Conservation (phyloP, 441 rosid species). For the Arabidopsis lyrata region DNA sequence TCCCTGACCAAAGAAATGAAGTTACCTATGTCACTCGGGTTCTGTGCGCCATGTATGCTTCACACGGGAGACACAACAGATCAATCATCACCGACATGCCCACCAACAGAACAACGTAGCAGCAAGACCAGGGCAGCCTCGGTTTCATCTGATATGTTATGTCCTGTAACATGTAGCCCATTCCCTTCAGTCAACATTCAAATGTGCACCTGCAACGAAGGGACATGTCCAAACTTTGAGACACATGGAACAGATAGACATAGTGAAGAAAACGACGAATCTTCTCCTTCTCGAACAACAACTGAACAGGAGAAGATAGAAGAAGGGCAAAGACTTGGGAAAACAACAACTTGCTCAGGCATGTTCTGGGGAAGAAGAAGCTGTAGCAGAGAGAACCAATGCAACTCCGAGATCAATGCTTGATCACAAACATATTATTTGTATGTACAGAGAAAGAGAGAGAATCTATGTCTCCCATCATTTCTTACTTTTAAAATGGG, state of each 20-base stretch:
- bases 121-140: constrained; percentile 72
- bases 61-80: constrained; percentile 65
- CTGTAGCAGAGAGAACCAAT: constrained; percentile 96
- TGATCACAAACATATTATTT: constrained; percentile 23
- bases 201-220: constrained; percentile 83
- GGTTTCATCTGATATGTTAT: constrained; percentile 82
- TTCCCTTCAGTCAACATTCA: constrained; percentile 91
- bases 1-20: constrained; percentile 69
- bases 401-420: constrained; percentile 95
- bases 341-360: constrained; percentile 84
- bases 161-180: constrained; percentile 94
- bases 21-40: constrained; percentile 76
- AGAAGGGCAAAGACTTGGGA: constrained; percentile 79
- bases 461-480: constrained; percentile 20
- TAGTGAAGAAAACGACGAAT: constrained; percentile 53
- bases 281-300: constrained; percentile 54
- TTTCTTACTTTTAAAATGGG: constrained; percentile 29
- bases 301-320: constrained; percentile 72
- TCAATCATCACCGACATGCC: constrained; percentile 61
- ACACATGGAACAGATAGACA: constrained; percentile 53
- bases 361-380: constrained; percentile 99
- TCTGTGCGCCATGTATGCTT: constrained; percentile 93
- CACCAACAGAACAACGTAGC: constrained; percentile 43
- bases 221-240: constrained; percentile 85
- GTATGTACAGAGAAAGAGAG: constrained; percentile 37